These are phyloP conservation scores for Glarea lozoyensis DNA, from an alignment of 495 filamentous ascomycete genomes.

Conservation along the genomic window DNA sequence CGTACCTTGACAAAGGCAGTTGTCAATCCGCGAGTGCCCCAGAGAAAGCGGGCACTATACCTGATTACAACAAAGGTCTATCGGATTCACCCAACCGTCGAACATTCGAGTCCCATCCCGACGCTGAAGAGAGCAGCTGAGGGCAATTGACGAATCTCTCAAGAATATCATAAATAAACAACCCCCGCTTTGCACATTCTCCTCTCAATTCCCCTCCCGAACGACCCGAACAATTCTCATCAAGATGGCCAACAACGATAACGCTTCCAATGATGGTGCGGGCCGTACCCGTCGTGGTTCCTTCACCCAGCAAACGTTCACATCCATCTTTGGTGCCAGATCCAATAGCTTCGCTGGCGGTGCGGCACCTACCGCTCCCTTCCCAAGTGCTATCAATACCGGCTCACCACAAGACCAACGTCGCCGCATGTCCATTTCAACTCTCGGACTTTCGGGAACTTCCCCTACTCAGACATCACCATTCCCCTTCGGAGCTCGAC, in stretches of 20 bases:
- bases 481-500: constrained; percentile 47
- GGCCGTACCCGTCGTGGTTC: constrained; percentile 39
- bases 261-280: constrained; percentile 19
- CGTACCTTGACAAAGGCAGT: no score
- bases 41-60: no score
- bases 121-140: no score
- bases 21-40: no score
- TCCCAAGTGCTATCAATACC: constrained; percentile 52
- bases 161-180: no score
- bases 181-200: no score
- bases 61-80: no score
- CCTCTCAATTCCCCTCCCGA: no score
- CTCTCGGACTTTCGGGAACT: constrained; percentile 68
- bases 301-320: constrained; percentile 43
- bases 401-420: constrained; percentile 63
- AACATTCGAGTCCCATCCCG: no score
- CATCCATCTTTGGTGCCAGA: constrained; percentile 40
- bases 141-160: no score
- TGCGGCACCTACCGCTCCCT: constrained; percentile 39
- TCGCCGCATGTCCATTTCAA: constrained; percentile 81
- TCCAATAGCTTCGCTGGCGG: constrained; percentile 33
- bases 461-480: constrained; percentile 55
- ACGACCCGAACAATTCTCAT: no score
- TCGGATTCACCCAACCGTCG: no score
- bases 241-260: constrained; percentile 36